These are phyloP conservation scores for Termitomyces sp. DNA, from an alignment of 768 basidiomycete species.

Conservation along the genomic window DNA sequence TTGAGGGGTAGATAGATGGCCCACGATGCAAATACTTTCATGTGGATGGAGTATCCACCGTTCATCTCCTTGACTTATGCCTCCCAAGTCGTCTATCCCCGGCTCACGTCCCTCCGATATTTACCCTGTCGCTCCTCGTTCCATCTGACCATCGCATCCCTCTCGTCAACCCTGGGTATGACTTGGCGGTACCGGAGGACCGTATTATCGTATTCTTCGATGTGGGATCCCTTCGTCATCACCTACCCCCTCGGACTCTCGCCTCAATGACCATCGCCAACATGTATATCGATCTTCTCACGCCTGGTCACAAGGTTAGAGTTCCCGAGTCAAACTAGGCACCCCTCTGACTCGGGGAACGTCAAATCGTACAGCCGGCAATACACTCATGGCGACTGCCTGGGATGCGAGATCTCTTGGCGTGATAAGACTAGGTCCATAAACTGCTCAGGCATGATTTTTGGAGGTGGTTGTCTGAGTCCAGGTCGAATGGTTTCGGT, in stretches of 20 bases:
- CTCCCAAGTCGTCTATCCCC: neutral
- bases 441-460: neutral
- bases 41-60: neutral
- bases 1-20: neutral
- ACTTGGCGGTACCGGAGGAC: neutral
- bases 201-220: neutral
- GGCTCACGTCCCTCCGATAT: neutral
- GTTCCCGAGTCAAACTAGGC: constrained; percentile 39
- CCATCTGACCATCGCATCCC: neutral
- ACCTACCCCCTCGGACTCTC: neutral
- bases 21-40: neutral
- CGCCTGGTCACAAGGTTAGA: constrained; percentile 23
- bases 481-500: neutral
- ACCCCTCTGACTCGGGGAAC: constrained; percentile 36
- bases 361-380: constrained; percentile 1
- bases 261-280: neutral
- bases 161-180: too few species aligned
- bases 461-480: neutral
- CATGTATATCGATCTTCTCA: constrained; percentile 18
- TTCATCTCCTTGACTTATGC: neutral
- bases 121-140: neutral
- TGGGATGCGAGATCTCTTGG: neutral
- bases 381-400: neutral
- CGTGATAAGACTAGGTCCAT: neutral
- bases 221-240: neutral